Evolutionary conservation across 106 monocot species (phyloP).

Genomic region (Dendrobium nobile): DNA sequence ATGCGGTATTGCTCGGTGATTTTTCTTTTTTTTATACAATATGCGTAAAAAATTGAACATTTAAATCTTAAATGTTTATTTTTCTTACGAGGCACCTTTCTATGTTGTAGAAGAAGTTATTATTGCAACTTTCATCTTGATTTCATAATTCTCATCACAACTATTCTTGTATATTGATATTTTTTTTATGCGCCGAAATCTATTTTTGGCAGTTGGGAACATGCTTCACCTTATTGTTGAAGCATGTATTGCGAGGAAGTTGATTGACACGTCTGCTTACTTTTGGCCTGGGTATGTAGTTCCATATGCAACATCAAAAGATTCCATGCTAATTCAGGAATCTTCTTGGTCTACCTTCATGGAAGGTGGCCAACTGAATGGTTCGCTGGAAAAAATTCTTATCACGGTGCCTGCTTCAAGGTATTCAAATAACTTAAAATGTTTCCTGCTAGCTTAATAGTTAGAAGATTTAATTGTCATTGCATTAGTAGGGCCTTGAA

Average conservation of each 20-base stretch:
- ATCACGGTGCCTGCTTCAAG: constrained; percentile 72
- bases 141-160: neutral
- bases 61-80: too few species aligned
- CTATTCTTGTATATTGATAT: neutral
- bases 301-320: constrained; percentile 34
- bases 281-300: constrained; percentile 88
- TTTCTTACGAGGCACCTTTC: neutral
- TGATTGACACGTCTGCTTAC: constrained; percentile 91
- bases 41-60: too few species aligned
- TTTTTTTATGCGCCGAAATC: neutral
- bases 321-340: constrained; percentile 36
- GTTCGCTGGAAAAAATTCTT: constrained; percentile 60
- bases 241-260: constrained; percentile 84
- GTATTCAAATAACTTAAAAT: constrained; percentile 19
- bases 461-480: neutral
- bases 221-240: constrained; percentile 92
- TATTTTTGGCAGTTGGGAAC: constrained; percentile 53
- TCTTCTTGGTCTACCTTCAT: constrained; percentile 81
- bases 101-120: neutral
- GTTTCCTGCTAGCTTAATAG: neutral
- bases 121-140: neutral
- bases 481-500: neutral
- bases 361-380: constrained; percentile 59
- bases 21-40: too few species aligned
- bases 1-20: too few species aligned